Conservation (phyloP, 495 filamentous ascomycete genomes). For the Penicilliopsis zonata region DNA sequence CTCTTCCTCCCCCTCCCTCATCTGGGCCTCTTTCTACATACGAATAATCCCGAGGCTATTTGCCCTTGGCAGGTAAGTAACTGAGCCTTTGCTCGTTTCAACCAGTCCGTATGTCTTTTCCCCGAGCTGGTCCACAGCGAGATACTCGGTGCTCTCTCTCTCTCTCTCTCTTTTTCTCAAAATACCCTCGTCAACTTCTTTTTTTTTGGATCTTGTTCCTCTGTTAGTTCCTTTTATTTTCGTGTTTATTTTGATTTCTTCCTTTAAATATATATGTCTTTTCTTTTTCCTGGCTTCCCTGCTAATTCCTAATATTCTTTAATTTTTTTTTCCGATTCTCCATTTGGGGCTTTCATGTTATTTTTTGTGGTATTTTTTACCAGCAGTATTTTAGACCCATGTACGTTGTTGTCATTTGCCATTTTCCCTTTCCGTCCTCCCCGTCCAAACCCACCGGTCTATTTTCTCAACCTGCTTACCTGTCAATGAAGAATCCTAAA, state of each 20-base stretch:
- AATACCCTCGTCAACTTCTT: too few species aligned
- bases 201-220: constrained; percentile 3
- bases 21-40: neutral
- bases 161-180: constrained; percentile 3
- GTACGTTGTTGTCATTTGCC: too few species aligned
- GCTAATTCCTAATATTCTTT: neutral
- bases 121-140: neutral
- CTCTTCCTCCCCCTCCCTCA: neutral
- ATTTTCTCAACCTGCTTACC: too few species aligned
- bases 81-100: neutral
- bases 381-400: too few species aligned
- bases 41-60: neutral
- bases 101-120: neutral
- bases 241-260: constrained; percentile 14
- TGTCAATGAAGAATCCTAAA: too few species aligned
- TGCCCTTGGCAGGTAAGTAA: neutral
- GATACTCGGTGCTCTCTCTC: neutral
- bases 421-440: too few species aligned
- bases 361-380: too few species aligned
- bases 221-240: constrained; percentile 4
- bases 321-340: too few species aligned
- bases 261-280: neutral
- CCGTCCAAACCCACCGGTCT: too few species aligned
- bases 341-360: neutral
- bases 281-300: neutral